Conservation (phyloP, 192 early-diverging fungal species). For the Funneliformis mosseae region DNA sequence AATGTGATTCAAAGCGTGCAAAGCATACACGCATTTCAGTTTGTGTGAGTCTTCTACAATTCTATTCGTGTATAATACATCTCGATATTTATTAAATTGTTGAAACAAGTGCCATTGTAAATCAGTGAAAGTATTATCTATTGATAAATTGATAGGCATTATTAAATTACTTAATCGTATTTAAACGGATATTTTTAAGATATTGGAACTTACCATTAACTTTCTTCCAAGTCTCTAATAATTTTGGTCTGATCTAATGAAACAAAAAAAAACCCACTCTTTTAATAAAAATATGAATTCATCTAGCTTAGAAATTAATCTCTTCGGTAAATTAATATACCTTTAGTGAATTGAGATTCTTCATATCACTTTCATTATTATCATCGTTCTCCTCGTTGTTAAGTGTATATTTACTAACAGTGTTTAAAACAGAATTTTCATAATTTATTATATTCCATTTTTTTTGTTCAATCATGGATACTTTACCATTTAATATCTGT, state of each 20-base stretch:
- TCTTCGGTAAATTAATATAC: not conserved
- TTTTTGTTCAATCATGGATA: slow-evolving; percentile 44
- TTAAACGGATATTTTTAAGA: slow-evolving; percentile 6
- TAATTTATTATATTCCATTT: slow-evolving; percentile 39
- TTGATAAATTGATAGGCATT: slow-evolving; percentile 37
- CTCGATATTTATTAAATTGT: slow-evolving; percentile 73
- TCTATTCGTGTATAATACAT: slow-evolving; percentile 73
- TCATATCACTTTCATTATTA: not conserved
- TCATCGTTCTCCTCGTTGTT: not conserved
- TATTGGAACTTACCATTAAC: not conserved
- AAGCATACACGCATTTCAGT: slow-evolving; percentile 68
- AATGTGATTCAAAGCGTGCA: slow-evolving; percentile 94
- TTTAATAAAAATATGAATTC: not conserved
- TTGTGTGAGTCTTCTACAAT: slow-evolving; percentile 63
- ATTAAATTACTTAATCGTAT: not conserved
- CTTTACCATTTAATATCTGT: slow-evolving; percentile 34
- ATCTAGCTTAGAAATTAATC: not conserved
- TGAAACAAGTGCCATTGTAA: slow-evolving; percentile 64
- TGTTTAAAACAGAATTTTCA: slow-evolving; percentile 41
- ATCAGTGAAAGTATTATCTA: slow-evolving; percentile 49
- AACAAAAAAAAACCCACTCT: no score
- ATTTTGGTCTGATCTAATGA: slow-evolving; percentile 16
- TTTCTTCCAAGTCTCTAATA: slow-evolving; percentile 15
- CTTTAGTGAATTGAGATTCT: not conserved
- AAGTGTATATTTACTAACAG: slow-evolving; percentile 33